These are phyloP conservation scores for Hura crepitans DNA, from an alignment of 441 rosid genomes.

Conservation along the genomic window DNA sequence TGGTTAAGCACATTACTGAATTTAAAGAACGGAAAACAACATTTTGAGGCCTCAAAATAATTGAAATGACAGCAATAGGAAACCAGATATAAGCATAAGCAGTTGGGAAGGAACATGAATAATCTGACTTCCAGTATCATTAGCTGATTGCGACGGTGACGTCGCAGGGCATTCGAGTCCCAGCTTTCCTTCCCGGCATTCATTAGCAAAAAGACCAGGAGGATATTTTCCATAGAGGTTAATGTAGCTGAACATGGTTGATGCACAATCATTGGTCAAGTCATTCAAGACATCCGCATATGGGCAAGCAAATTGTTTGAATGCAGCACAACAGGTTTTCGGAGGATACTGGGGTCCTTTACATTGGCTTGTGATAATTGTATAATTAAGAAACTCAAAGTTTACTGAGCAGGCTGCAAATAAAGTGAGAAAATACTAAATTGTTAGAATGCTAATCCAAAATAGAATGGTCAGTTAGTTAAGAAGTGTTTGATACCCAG, in stretches of 20 bases:
- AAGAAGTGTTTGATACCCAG: neutral
- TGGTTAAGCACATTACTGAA: neutral
- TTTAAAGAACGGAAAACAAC: slow-evolving; percentile 9
- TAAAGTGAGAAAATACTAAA: neutral
- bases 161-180: slow-evolving; percentile 58
- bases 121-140: slow-evolving; percentile 25
- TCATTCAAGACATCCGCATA: slow-evolving; percentile 52
- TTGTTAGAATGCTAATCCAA: neutral
- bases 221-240: slow-evolving; percentile 75
- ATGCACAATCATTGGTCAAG: slow-evolving; percentile 58
- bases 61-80: slow-evolving; percentile 25
- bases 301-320: slow-evolving; percentile 79
- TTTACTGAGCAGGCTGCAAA: slow-evolving; percentile 52
- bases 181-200: slow-evolving; percentile 51
- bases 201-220: slow-evolving; percentile 67
- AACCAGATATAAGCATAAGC: slow-evolving; percentile 29
- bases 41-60: slow-evolving; percentile 28
- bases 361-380: slow-evolving; percentile 53
- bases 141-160: slow-evolving; percentile 32
- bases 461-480: neutral
- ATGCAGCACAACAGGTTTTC: slow-evolving; percentile 47
- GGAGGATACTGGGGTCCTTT: slow-evolving; percentile 63
- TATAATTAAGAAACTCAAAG: slow-evolving; percentile 65
- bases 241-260: slow-evolving; percentile 82
- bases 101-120: slow-evolving; percentile 15